Percentiles rank a stretch among this genome's conserved stretches.
Evolutionary conservation across 2,329 filamentous ascomycete species (phyloP).

Genomic region (Ophidiomyces ophidiicola): DNA sequence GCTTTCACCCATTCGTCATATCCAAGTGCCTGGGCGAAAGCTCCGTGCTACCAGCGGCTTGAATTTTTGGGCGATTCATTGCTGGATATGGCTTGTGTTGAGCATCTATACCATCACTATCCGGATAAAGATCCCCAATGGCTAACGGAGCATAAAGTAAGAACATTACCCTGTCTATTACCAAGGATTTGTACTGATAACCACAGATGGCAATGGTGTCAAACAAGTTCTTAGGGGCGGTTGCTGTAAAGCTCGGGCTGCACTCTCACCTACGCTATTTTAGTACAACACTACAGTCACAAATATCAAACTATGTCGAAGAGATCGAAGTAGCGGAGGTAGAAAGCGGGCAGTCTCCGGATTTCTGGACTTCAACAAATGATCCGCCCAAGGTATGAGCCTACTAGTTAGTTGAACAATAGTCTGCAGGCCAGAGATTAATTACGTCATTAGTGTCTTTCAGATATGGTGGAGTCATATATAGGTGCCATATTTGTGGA

Average conservation of each 20-base stretch:
- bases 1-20: conserved; percentile 85
- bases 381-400: conserved; percentile 33
- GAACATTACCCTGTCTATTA: conserved; percentile 6
- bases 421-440: conserved; percentile 23
- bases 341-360: conserved; percentile 25
- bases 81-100: conserved; percentile 73
- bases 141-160: conserved; percentile 84
- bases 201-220: conserved; percentile 83
- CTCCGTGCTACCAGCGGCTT: conserved; percentile 79
- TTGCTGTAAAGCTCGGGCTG: conserved; percentile 67
- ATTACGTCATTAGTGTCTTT: conserved; percentile 42
- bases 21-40: conserved; percentile 57
- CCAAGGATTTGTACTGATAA: conserved; percentile 1
- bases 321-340: conserved; percentile 25
- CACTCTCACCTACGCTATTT: conserved; percentile 55
- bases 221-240: conserved; percentile 79
- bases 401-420: conserved; percentile 19
- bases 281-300: conserved; percentile 28
- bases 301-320: conserved; percentile 40
- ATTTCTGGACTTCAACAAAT: conserved; percentile 33
- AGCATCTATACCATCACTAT: conserved; percentile 65
- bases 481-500: conserved; percentile 88
- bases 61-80: conserved; percentile 87
- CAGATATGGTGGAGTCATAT: conserved; percentile 81
- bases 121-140: conserved; percentile 81